Conservation (phyloP, 1,139 yeast genomes). For the Debaryomyces psychrophilus region DNA sequence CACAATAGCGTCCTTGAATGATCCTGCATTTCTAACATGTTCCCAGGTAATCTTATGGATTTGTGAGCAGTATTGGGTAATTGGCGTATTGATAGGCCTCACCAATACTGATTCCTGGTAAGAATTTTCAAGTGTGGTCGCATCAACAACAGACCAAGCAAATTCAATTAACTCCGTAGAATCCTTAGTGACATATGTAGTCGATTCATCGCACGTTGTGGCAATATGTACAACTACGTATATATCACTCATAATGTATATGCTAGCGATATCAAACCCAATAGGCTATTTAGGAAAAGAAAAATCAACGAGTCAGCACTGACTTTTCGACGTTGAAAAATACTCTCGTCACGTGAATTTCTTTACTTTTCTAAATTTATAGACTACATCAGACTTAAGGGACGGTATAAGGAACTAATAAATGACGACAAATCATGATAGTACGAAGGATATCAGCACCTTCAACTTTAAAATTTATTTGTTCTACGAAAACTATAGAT, state of each 20-base stretch:
- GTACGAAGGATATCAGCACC: too few species aligned
- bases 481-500: too few species aligned
- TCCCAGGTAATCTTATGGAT: slow-evolving; percentile 65
- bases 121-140: slow-evolving; percentile 37
- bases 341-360: slow-evolving; percentile 9
- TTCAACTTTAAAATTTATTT: too few species aligned
- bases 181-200: slow-evolving; percentile 61
- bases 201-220: slow-evolving; percentile 71
- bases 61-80: slow-evolving; percentile 62
- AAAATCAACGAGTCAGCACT: slow-evolving; percentile 1
- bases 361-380: neutral
- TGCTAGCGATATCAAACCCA: slow-evolving; percentile 3
- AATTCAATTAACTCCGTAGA: slow-evolving; percentile 67
- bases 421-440: too few species aligned
- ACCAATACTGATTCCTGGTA: slow-evolving; percentile 51
- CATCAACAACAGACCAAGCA: slow-evolving; percentile 60
- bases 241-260: slow-evolving; percentile 51
- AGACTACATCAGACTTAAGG: neutral
- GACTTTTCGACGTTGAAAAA: slow-evolving; percentile 11
- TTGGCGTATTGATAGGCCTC: slow-evolving; percentile 69
- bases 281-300: slow-evolving; percentile 5
- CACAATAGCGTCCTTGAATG: slow-evolving; percentile 63
- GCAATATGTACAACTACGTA: slow-evolving; percentile 66
- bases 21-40: slow-evolving; percentile 54
- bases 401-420: too few species aligned